These are phyloP conservation scores for Oryza meridionalis DNA, from an alignment of 176 grass and related monocot genomes.

Conservation along the genomic window DNA sequence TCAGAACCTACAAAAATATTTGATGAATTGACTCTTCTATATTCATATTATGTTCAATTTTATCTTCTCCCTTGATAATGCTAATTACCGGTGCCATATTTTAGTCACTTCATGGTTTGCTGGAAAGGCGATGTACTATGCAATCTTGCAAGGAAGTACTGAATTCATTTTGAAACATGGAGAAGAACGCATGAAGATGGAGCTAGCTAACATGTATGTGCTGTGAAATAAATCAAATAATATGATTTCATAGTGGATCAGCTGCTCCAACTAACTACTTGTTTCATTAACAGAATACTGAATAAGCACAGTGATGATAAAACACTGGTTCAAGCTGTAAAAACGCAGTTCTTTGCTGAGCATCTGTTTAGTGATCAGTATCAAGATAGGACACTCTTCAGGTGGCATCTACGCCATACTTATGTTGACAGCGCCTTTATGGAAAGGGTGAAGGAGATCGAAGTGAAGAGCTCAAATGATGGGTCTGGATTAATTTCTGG, in stretches of 20 bases:
- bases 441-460: slow-evolving; percentile 43
- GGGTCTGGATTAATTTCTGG: slow-evolving; percentile 31
- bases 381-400: slow-evolving; percentile 62
- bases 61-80: not conserved
- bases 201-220: slow-evolving; percentile 54
- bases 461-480: slow-evolving; percentile 23
- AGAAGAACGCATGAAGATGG: slow-evolving; percentile 44
- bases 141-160: not conserved
- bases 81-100: slow-evolving; percentile 29
- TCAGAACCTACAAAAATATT: slow-evolving; percentile 9
- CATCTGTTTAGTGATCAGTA: slow-evolving; percentile 73
- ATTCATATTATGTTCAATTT: slow-evolving; percentile 5
- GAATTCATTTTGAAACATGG: not conserved
- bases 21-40: not conserved
- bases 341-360: slow-evolving; percentile 68
- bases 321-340: slow-evolving; percentile 50
- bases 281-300: slow-evolving; percentile 61
- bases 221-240: slow-evolving; percentile 6
- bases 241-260: not conserved
- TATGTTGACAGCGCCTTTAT: slow-evolving; percentile 49
- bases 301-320: slow-evolving; percentile 59
- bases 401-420: slow-evolving; percentile 51
- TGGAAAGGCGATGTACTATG: not conserved
- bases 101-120: not conserved
- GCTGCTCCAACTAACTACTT: slow-evolving; percentile 27